Evolutionary conservation across 148 eudicot genomes (phyloP).

Genomic region (Mesembryanthemum crystallinum): DNA sequence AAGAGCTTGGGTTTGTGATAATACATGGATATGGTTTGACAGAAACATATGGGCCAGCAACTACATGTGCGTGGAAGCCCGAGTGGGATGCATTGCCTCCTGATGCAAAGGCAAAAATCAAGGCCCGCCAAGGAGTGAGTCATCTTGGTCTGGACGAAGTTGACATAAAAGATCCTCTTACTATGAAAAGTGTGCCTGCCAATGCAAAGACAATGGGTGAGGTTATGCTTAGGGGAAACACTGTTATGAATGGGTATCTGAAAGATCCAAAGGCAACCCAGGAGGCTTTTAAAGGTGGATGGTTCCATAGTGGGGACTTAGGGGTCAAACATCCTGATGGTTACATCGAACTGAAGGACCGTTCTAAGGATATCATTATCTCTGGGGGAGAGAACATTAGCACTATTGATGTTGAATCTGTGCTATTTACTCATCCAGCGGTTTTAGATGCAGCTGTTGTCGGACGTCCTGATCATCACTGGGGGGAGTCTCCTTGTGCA

Average conservation of each 20-base stretch:
- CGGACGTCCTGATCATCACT: constrained; percentile 45
- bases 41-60: constrained; percentile 34
- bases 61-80: constrained; percentile 37
- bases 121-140: constrained; percentile 42
- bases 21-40: constrained; percentile 43
- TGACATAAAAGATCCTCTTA: constrained; percentile 32
- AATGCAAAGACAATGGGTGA: constrained; percentile 46
- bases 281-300: constrained; percentile 38
- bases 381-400: constrained; percentile 57
- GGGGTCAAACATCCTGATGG: constrained; percentile 48
- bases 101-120: constrained; percentile 26
- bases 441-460: constrained; percentile 52
- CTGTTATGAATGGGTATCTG: constrained; percentile 43
- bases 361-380: constrained; percentile 44
- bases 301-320: constrained; percentile 46
- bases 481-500: constrained; percentile 64
- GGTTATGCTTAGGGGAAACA: constrained; percentile 40
- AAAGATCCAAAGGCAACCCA: constrained; percentile 30
- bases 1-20: constrained; percentile 33
- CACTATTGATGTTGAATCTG: constrained; percentile 49
- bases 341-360: constrained; percentile 44
- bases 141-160: constrained; percentile 28
- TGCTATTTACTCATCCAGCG: constrained; percentile 42
- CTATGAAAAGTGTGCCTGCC: constrained; percentile 34
- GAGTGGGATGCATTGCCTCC: constrained; percentile 37